Evolutionary conservation across 169 alveolate species (phyloP).

Genomic region (Cytauxzoon felis): DNA sequence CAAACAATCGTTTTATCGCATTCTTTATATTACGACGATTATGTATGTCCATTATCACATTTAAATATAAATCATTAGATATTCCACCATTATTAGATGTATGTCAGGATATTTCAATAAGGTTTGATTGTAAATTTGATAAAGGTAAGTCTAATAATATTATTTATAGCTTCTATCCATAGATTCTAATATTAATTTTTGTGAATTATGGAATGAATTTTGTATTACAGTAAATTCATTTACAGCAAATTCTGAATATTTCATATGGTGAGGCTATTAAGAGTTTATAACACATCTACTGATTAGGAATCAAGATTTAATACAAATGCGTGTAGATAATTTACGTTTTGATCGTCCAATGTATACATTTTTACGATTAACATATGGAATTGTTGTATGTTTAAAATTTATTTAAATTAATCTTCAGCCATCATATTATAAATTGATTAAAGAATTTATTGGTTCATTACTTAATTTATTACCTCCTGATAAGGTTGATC

Average conservation of each 20-base stretch:
- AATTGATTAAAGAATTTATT: constrained; percentile 34
- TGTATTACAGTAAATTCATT: constrained; percentile 38
- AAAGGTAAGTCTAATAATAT: neutral
- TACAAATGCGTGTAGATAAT: constrained; percentile 31
- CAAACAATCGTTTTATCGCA: constrained; percentile 20
- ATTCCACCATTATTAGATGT: constrained; percentile 58
- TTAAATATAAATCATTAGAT: neutral
- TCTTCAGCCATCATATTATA: constrained; percentile 31
- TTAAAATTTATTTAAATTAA: neutral
- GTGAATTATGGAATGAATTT: constrained; percentile 30
- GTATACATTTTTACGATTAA: constrained; percentile 16
- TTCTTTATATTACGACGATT: constrained; percentile 39
- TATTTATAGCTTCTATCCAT: neutral
- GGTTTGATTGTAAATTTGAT: constrained; percentile 19
- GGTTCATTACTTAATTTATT: constrained; percentile 23
- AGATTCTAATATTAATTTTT: neutral
- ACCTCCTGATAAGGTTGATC: constrained; percentile 32
- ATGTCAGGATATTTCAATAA: constrained; percentile 42
- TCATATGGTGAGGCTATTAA: constrained; percentile 1
- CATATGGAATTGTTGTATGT: constrained; percentile 15
- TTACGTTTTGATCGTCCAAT: constrained; percentile 38
- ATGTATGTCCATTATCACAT: neutral
- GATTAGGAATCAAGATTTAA: constrained; percentile 49
- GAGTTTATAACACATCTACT: neutral
- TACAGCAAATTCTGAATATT: constrained; percentile 27